These are phyloP conservation scores for Sindora glabra DNA, from an alignment of 306 rosid species.

Conservation along the genomic window DNA sequence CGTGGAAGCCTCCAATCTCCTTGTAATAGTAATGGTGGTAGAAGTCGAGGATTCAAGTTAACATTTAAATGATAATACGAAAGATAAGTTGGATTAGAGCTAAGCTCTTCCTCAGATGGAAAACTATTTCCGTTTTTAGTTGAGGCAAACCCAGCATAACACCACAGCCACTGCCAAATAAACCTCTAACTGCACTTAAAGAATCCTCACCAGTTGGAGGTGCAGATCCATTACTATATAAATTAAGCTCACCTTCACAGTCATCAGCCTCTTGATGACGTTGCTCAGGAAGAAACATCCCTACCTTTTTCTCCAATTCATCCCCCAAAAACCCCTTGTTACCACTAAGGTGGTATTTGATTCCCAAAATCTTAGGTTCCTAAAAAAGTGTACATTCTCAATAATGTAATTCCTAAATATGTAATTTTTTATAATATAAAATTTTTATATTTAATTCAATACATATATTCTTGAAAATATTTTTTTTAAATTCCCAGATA, in stretches of 20 bases:
- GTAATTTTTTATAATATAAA: too few species aligned
- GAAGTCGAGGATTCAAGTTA: slow-evolving; percentile 81
- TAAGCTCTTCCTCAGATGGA: slow-evolving; percentile 71
- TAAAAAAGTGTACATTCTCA: too few species aligned
- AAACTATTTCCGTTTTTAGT: slow-evolving; percentile 53
- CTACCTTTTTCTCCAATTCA: slow-evolving; percentile 80
- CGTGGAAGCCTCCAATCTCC: too few species aligned
- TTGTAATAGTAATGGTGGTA: too few species aligned
- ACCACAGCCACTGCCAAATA: slow-evolving; percentile 37
- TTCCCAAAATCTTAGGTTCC: too few species aligned
- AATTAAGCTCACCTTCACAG: slow-evolving; percentile 58
- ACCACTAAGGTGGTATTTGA: too few species aligned
- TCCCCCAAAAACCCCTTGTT: slow-evolving; percentile 81
- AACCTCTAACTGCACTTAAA: slow-evolving; percentile 66
- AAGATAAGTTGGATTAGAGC: slow-evolving; percentile 89
- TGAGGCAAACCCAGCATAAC: slow-evolving; percentile 33
- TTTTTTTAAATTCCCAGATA: too few species aligned
- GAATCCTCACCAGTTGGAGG: slow-evolving; percentile 93
- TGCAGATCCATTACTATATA: slow-evolving; percentile 85
- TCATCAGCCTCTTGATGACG: slow-evolving; percentile 68
- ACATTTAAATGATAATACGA: slow-evolving; percentile 70
- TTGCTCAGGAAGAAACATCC: slow-evolving; percentile 75
- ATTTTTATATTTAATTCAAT: too few species aligned
- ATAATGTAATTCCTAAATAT: too few species aligned
- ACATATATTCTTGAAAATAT: too few species aligned